These are phyloP conservation scores for Ogataea paradorogensis DNA, from an alignment of 805 yeast genomes.

Conservation along the genomic window DNA sequence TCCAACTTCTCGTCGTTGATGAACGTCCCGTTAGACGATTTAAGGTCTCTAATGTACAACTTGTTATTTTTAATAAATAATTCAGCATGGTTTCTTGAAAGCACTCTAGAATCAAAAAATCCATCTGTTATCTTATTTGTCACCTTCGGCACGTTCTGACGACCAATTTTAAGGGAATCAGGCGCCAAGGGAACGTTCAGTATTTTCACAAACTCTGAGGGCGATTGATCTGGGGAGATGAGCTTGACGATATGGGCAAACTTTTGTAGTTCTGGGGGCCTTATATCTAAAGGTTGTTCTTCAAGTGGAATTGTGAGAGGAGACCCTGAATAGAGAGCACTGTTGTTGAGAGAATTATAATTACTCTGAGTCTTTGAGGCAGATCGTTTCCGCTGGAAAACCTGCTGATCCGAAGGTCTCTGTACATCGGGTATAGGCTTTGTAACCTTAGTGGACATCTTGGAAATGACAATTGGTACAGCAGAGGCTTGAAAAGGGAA, in stretches of 20 bases:
- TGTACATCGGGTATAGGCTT: conserved; percentile 6
- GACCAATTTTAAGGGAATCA: conserved; percentile 79
- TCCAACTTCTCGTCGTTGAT: conserved; percentile 73
- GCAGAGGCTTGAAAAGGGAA: background rate
- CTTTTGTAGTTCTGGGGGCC: conserved; percentile 29
- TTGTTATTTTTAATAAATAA: conserved; percentile 62
- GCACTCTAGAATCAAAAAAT: conserved; percentile 88
- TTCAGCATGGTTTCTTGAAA: conserved; percentile 92
- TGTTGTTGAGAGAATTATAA: conserved; percentile 28
- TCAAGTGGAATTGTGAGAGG: conserved; percentile 8
- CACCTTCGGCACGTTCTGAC: conserved; percentile 72
- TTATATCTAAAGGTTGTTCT: conserved; percentile 7
- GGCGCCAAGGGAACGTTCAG: conserved; percentile 80
- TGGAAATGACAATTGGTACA: background rate
- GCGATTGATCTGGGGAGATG: conserved; percentile 75
- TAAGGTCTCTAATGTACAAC: conserved; percentile 78
- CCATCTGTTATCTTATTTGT: conserved; percentile 75
- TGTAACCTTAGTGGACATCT: conserved; percentile 14
- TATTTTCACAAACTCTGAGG: conserved; percentile 61
- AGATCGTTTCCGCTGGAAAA: conserved; percentile 30
- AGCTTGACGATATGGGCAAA: conserved; percentile 64
- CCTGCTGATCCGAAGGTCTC: conserved; percentile 2
- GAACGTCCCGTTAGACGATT: conserved; percentile 93
- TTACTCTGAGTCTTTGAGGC: conserved; percentile 34
- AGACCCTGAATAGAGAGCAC: conserved; percentile 13